Base-by-base conservation (phyloP, 257 asterid genomes). In the Ehretia macrophylla region DNA sequence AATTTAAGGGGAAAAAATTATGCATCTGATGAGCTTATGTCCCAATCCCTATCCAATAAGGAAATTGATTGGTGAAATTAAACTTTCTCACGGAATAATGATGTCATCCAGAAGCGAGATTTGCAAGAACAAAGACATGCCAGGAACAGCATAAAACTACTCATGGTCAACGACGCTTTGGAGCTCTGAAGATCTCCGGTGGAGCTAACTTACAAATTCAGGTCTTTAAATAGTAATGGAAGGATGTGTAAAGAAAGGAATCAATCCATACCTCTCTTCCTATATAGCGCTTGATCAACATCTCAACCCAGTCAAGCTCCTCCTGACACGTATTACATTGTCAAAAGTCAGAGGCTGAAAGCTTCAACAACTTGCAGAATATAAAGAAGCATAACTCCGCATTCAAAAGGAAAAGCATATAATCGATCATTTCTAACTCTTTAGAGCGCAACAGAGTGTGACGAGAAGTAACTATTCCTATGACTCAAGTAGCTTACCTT, bases 201-300 rank as follows among this genome's bases (percentile, higher is more conserved):
- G 47, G 47, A 4, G 14, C 47, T 42, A 42, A 10, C 44, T 38
- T 38, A 11, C 44, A 38, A 38, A n/a, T 38, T 38, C 44, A 38
- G n/a, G n/a, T n/a, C n/a, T n/a, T n/a, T 38, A 5, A 11, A 42
- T 42, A 27, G 35, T 27, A 27, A 27, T n/a, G 8, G 5, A 32
- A 47, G 2, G 47, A 42, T 42, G 14, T 42, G 5, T 9, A 10
- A 1, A 1, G 12, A 42, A 14, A 14, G 47, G 53, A 39, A 44
- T 16, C 37, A 56, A 55, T 8, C 14, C 79, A 51, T 75, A 87
- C 96, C 97, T 92, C 97, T 85, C 99, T 80, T 54, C 97, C 99
- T 11, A 86, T 78, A 52, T 84, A 93, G 14, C 81, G 84, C 64
- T 58, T 78, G 63, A 93, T 83, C 79, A 93, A 61, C 70, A 48